A percentile compares a stretch with the other conserved stretches of the same genome.
Evolutionary conservation across 805 yeast species (phyloP).

Genomic region (Saccharomycopsis javanensis): DNA sequence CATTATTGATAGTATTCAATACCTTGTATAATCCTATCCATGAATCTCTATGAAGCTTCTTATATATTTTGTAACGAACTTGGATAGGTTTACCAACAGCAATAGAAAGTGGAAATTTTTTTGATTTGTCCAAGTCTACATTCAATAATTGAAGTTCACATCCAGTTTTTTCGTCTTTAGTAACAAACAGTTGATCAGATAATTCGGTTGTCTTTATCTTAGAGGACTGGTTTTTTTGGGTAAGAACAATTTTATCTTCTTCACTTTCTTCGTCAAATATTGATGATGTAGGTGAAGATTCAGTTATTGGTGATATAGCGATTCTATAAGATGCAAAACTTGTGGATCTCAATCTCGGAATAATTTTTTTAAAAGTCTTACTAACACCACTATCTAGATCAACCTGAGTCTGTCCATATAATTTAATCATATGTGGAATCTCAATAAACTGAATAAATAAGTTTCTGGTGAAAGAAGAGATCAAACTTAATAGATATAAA

Average conservation of each 20-base stretch:
- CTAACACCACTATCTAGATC: conserved; percentile 19
- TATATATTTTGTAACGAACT: conserved; percentile 48
- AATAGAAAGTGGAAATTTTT: conserved; percentile 21
- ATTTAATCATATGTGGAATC: conserved; percentile 64
- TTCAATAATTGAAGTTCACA: conserved; percentile 25
- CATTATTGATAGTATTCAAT: conserved; percentile 46
- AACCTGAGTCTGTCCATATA: conserved; percentile 59
- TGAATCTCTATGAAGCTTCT: conserved; percentile 39
- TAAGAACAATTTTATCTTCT: conserved; percentile 20
- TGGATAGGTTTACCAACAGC: conserved; percentile 44
- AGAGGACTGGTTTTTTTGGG: no score
- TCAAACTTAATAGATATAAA: conserved; percentile 41
- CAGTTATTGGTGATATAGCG: background rate
- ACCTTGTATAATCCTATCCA: conserved; percentile 74
- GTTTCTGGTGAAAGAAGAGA: conserved; percentile 61
- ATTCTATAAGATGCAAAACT: background rate
- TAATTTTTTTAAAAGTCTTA: conserved; percentile 18
- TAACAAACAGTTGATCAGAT: background rate
- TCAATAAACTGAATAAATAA: conserved; percentile 66
- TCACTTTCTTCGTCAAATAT: conserved; percentile 26
- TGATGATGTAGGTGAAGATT: conserved; percentile 14
- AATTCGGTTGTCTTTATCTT: no score
- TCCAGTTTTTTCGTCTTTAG: conserved; percentile 20
- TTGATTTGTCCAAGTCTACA: conserved; percentile 8
- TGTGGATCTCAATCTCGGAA: conserved; percentile 6